These are phyloP conservation scores for Schizophyllum commune DNA, from an alignment of 1,284 basidiomycete genomes.

Conservation along the genomic window DNA sequence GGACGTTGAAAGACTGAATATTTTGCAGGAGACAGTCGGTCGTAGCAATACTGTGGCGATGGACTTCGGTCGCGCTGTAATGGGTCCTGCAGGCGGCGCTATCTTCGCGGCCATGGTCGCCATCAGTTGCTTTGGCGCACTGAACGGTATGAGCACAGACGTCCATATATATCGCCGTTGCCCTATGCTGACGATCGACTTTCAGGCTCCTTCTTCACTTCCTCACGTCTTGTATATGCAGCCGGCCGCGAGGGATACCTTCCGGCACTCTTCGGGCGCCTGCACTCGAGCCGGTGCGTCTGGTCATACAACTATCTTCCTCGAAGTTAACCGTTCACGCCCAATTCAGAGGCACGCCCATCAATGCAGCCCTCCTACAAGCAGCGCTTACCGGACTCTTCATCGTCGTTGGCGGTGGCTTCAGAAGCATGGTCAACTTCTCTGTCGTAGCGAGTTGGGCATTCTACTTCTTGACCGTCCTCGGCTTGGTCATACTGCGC, in stretches of 20 bases:
- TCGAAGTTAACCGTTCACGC: not conserved
- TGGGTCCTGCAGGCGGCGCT: slow-evolving; percentile 80
- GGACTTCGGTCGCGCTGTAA: slow-evolving; percentile 85
- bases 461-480: slow-evolving; percentile 86
- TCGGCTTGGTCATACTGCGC: slow-evolving; percentile 83
- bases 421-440: slow-evolving; percentile 83
- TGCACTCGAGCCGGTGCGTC: slow-evolving; percentile 51
- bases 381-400: slow-evolving; percentile 67
- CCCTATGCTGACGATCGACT: slow-evolving; percentile 6
- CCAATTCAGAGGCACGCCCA: slow-evolving; percentile 51
- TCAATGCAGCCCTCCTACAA: slow-evolving; percentile 81
- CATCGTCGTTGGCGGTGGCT: slow-evolving; percentile 82
- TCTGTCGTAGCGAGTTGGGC: slow-evolving; percentile 85
- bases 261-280: slow-evolving; percentile 70
- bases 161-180: not conserved
- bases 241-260: slow-evolving; percentile 87
- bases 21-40: slow-evolving; percentile 48
- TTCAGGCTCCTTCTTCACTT: slow-evolving; percentile 73
- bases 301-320: not conserved
- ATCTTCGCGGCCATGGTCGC: slow-evolving; percentile 89
- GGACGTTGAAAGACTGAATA: too few species aligned
- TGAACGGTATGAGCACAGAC: slow-evolving; percentile 54
- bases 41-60: slow-evolving; percentile 89
- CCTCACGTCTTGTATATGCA: slow-evolving; percentile 79
- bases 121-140: slow-evolving; percentile 88